Evolutionary conservation across 495 filamentous ascomycete genomes (phyloP).

Genomic region (Xanthoparmelia taractica): DNA sequence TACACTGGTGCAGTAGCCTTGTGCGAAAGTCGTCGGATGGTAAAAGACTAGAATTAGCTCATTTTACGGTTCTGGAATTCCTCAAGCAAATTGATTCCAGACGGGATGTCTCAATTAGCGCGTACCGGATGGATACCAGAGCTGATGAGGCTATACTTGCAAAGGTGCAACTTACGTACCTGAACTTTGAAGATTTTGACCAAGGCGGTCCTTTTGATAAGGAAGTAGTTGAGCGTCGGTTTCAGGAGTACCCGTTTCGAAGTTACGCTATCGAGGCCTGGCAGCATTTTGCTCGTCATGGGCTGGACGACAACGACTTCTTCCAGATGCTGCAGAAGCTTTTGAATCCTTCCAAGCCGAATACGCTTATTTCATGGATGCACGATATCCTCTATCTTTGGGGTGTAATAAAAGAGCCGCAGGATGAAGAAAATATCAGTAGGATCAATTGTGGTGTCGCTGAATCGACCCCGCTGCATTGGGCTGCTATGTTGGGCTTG

Average conservation of each 20-base stretch:
- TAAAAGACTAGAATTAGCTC: conserved; percentile 27
- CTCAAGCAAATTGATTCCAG: conserved; percentile 18
- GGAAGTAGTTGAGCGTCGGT: not conserved
- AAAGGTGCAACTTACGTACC: conserved; percentile 16
- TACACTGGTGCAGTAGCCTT: conserved; percentile 29
- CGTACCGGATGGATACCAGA: conserved; percentile 13
- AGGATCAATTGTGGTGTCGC: not conserved
- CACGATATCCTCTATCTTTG: not conserved
- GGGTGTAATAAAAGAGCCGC: not conserved
- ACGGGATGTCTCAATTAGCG: not conserved
- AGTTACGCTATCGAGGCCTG: not conserved
- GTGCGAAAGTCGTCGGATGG: conserved; percentile 23
- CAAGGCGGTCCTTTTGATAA: not conserved
- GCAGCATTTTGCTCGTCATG: not conserved
- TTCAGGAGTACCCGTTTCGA: not conserved
- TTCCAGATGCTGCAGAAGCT: not conserved
- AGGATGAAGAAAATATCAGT: not conserved
- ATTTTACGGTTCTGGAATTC: conserved; percentile 34
- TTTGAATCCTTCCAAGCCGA: not conserved
- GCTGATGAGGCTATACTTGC: not conserved
- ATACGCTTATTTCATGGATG: not conserved
- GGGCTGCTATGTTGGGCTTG: not conserved
- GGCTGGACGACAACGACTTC: not conserved
- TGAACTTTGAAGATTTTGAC: conserved; percentile 17
- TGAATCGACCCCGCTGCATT: conserved; percentile 17